These are phyloP conservation scores for Colletotrichum orchidophilum DNA, from an alignment of 2,329 filamentous ascomycete genomes.

Conservation along the genomic window DNA sequence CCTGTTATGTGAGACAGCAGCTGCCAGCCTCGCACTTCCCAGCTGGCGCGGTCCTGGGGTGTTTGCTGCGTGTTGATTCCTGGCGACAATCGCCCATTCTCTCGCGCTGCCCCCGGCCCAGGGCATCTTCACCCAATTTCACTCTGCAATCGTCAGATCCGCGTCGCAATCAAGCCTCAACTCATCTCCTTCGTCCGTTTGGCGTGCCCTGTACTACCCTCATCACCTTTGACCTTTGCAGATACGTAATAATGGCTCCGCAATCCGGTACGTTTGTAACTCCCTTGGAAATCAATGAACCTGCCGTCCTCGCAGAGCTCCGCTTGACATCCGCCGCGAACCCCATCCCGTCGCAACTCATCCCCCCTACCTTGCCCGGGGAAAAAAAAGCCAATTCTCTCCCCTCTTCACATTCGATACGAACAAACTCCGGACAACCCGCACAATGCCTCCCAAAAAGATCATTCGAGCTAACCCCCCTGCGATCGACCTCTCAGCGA, in stretches of 20 bases:
- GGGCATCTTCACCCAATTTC: constrained; percentile 15
- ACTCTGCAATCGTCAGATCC: constrained; percentile 20
- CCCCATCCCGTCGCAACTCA: constrained; percentile 28
- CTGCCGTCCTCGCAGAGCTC: constrained; percentile 28
- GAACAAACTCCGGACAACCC: neutral
- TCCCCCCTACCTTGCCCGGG: neutral
- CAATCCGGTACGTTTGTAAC: constrained; percentile 32
- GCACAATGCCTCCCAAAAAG: constrained; percentile 48
- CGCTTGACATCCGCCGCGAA: constrained; percentile 31
- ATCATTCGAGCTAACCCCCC: constrained; percentile 47
- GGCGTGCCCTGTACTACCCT: neutral
- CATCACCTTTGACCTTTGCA: neutral
- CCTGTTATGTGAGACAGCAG: constrained; percentile 19
- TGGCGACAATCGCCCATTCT: constrained; percentile 23
- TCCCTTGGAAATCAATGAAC: constrained; percentile 21
- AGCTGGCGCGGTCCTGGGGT: constrained; percentile 17
- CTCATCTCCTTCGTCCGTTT: constrained; percentile 9
- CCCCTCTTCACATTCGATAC: neutral
- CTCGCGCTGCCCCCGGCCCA: constrained; percentile 3
- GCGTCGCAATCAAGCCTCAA: constrained; percentile 16
- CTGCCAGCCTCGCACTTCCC: constrained; percentile 25
- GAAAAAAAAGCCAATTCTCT: constrained; percentile 12
- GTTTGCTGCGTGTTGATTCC: constrained; percentile 16
- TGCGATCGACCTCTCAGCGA: constrained; percentile 49
- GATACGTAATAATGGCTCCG: constrained; percentile 32